These are phyloP conservation scores for Colletotrichum scovillei DNA, from an alignment of 2,329 filamentous ascomycete genomes.

Conservation along the genomic window DNA sequence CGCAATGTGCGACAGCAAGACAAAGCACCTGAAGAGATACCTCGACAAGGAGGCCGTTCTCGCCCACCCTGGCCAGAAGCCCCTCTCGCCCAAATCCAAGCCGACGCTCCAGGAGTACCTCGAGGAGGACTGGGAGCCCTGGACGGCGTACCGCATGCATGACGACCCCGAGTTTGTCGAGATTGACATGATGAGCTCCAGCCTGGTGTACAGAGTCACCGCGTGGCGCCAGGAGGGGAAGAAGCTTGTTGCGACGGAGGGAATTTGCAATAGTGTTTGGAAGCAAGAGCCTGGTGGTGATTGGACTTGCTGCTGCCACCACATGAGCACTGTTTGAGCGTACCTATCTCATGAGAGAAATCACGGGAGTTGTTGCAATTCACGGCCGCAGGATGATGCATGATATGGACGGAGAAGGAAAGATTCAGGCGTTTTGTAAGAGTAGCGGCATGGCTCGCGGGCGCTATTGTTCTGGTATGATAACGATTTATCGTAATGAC, in stretches of 20 bases:
- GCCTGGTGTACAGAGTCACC: conserved; percentile 46
- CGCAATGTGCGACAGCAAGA: conserved; percentile 46
- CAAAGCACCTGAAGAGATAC: conserved; percentile 46
- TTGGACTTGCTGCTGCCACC: conserved; percentile 48
- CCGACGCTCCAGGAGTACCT: conserved; percentile 46
- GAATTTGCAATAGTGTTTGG: conserved; percentile 47
- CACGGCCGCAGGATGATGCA: not conserved
- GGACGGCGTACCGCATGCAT: conserved; percentile 50
- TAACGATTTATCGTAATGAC: not conserved
- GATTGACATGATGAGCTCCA: conserved; percentile 50
- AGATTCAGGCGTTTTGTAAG: conserved; percentile 23
- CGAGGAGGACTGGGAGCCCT: conserved; percentile 47
- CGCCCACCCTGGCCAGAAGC: conserved; percentile 44
- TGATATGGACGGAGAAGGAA: not conserved
- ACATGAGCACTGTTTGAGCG: conserved; percentile 40
- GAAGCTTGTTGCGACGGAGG: conserved; percentile 47
- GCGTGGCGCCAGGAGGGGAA: conserved; percentile 43
- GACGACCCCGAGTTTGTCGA: conserved; percentile 50
- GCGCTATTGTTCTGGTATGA: not conserved
- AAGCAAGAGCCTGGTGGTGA: conserved; percentile 47
- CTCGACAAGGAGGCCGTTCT: conserved; percentile 48
- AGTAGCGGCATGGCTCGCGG: conserved; percentile 21
- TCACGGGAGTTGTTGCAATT: not conserved
- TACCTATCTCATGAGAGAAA: not conserved
- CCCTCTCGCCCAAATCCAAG: conserved; percentile 46